These are phyloP conservation scores for Yarrowia hollandica DNA, from an alignment of 805 yeast species.

Conservation along the genomic window DNA sequence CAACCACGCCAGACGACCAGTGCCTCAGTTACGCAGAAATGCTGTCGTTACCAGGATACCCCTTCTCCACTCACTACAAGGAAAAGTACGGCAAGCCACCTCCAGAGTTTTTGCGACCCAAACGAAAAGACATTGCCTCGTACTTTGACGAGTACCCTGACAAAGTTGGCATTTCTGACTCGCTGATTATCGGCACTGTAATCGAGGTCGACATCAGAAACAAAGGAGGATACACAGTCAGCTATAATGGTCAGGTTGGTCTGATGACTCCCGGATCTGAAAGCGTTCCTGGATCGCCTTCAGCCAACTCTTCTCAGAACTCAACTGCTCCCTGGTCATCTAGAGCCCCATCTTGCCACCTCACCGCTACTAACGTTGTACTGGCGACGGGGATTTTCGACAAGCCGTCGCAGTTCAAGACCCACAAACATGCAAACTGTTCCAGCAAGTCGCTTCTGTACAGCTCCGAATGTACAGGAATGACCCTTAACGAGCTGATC, in stretches of 20 bases:
- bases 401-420: slow-evolving; percentile 31
- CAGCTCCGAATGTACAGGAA: slow-evolving; percentile 25
- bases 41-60: slow-evolving; percentile 41
- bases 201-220: neutral
- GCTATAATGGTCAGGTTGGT: slow-evolving; percentile 1
- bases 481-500: slow-evolving; percentile 17
- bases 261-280: slow-evolving; percentile 9
- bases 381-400: slow-evolving; percentile 39
- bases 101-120: slow-evolving; percentile 37
- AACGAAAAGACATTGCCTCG: slow-evolving; percentile 36
- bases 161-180: slow-evolving; percentile 35
- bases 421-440: slow-evolving; percentile 18
- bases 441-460: slow-evolving; percentile 12
- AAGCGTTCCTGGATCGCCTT: slow-evolving; percentile 10
- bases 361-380: slow-evolving; percentile 30
- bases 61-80: slow-evolving; percentile 36
- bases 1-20: slow-evolving; percentile 32
- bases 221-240: slow-evolving; percentile 7
- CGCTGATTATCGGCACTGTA: slow-evolving; percentile 32
- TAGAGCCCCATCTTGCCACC: neutral
- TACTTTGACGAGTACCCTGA: slow-evolving; percentile 38
- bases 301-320: neutral
- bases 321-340: neutral
- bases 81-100: slow-evolving; percentile 24
- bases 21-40: slow-evolving; percentile 41